Conservation (phyloP, 2,329 filamentous ascomycete genomes). For the Aspergillus ustus region DNA sequence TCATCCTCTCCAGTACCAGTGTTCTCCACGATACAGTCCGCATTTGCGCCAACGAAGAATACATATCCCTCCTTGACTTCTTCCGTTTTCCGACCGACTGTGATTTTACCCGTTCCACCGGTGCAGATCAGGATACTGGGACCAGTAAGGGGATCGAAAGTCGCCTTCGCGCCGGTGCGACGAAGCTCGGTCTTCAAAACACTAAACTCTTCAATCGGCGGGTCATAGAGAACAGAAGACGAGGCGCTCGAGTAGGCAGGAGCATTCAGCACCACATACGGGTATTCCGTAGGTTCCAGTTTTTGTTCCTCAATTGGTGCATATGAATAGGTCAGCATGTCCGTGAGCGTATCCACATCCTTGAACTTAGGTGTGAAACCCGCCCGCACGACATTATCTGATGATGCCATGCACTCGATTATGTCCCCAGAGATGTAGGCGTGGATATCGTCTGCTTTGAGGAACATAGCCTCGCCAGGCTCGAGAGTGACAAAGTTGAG, state of each 20-base stretch:
- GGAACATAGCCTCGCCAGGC: constrained; percentile 91
- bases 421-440: constrained; percentile 82
- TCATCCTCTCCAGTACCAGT: constrained; percentile 55
- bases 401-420: constrained; percentile 98
- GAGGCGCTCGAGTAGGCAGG: constrained; percentile 78
- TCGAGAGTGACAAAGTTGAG: constrained; percentile 90
- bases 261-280: constrained; percentile 82
- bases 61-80: constrained; percentile 75
- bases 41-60: constrained; percentile 85
- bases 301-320: constrained; percentile 95
- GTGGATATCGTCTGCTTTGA: constrained; percentile 96
- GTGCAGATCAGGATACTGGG: constrained; percentile 95
- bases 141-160: constrained; percentile 83
- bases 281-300: constrained; percentile 83
- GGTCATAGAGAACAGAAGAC: constrained; percentile 79
- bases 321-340: constrained; percentile 93
- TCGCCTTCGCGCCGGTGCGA: constrained; percentile 74
- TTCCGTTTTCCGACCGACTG: constrained; percentile 79
- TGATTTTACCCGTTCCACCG: constrained; percentile 77
- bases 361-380: constrained; percentile 99
- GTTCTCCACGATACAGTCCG: constrained; percentile 78
- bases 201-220: constrained; percentile 94
- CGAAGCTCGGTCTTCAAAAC: constrained; percentile 82
- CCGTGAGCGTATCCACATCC: constrained; percentile 84
- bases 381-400: constrained; percentile 97